A percentile compares a stretch with the other conserved stretches of the same genome.
Evolutionary conservation across 768 basidiomycete genomes (phyloP).

Genomic region (Pulveroboletus sp.): DNA sequence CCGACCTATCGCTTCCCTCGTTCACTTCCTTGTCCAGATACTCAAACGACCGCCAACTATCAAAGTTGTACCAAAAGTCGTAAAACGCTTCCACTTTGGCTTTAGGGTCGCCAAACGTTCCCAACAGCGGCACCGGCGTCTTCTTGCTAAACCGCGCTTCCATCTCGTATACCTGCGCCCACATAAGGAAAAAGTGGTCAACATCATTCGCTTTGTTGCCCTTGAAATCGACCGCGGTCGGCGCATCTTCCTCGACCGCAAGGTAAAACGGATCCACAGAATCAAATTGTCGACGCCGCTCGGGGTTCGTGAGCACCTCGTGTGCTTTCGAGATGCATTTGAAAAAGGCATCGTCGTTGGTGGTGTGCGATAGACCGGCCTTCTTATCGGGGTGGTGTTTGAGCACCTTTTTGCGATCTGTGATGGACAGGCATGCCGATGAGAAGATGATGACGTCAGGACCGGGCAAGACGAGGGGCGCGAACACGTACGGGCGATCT

Average conservation of each 20-base stretch:
- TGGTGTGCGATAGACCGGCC: constrained; percentile 66
- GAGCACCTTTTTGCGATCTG: constrained; percentile 98
- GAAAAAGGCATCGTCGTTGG: constrained; percentile 98
- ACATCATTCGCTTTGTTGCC: constrained; percentile 40
- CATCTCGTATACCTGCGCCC: constrained; percentile 81
- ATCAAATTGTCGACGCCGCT: constrained; percentile 92
- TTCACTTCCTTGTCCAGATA: constrained; percentile 98
- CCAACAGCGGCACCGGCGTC: constrained; percentile 81
- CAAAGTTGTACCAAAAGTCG: constrained; percentile 99
- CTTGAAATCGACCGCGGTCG: constrained; percentile 60
- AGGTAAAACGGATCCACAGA: constrained; percentile 83
- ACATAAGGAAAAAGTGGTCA: constrained; percentile 65
- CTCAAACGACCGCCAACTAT: constrained; percentile 97
- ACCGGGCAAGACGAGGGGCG: constrained; percentile 13
- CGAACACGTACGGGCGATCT: constrained; percentile 81
- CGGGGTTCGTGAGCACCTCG: constrained; percentile 83
- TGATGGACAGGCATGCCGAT: background rate
- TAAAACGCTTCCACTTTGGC: constrained; percentile 89
- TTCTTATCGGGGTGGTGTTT: constrained; percentile 99
- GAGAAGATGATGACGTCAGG: constrained; percentile 1
- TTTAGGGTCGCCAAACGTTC: constrained; percentile 66
- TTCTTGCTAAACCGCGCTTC: constrained; percentile 89
- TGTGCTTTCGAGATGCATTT: constrained; percentile 99
- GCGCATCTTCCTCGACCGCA: constrained; percentile 73
- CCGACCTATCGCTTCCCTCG: constrained; percentile 92